These are phyloP conservation scores for Aureobasidium sp. DNA, from an alignment of 2,329 filamentous ascomycete species.

Conservation along the genomic window DNA sequence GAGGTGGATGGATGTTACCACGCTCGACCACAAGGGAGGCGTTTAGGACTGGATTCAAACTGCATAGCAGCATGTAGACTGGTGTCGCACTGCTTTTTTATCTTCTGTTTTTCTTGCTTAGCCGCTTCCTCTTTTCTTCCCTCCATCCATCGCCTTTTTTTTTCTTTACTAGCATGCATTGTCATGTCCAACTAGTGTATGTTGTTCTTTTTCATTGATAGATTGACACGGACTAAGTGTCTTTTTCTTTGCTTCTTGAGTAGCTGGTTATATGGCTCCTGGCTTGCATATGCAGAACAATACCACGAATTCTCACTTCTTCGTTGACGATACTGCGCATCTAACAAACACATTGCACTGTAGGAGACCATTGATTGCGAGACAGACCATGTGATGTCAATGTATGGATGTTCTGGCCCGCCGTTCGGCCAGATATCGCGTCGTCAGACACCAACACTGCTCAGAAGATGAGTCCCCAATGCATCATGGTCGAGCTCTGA, in stretches of 20 bases:
- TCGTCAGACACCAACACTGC: no score
- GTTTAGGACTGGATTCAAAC: background rate
- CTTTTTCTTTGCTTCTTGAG: background rate
- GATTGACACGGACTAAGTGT: background rate
- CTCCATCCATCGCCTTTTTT: background rate
- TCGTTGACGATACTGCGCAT: no score
- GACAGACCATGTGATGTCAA: no score
- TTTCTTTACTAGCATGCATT: background rate
- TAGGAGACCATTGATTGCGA: no score
- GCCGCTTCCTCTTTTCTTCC: background rate
- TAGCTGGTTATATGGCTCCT: background rate
- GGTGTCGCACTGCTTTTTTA: background rate
- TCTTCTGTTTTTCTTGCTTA: background rate
- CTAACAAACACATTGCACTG: background rate
- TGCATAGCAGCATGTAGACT: background rate
- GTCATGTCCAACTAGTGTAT: background rate
- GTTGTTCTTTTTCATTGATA: background rate
- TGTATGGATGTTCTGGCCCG: no score
- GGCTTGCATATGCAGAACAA: no score
- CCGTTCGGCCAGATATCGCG: no score
- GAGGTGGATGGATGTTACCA: background rate
- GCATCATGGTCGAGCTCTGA: background rate
- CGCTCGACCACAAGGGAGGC: background rate
- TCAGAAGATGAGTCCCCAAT: no score
- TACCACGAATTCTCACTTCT: no score